Evolutionary conservation across 805 yeast species (phyloP).

Genomic region (Saturnispora zaruensis): DNA sequence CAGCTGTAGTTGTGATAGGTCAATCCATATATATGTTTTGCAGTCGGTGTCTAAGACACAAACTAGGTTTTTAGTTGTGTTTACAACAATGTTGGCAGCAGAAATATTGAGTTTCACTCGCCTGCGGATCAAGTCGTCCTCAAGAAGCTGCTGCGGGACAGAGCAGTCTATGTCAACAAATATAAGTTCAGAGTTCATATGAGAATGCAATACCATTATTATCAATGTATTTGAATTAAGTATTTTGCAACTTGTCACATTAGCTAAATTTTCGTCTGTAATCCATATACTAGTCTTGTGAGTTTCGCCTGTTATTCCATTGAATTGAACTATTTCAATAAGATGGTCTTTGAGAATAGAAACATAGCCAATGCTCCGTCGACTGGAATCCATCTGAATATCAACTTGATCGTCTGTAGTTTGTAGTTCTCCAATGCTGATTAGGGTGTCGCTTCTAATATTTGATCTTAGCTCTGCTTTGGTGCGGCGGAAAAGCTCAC

Average conservation of each 20-base stretch:
- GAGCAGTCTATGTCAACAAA: neutral
- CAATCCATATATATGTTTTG: neutral
- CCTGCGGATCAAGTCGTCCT: neutral
- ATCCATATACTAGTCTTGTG: neutral
- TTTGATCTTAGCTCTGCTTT: neutral
- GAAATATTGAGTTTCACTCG: neutral
- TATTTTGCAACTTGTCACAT: neutral
- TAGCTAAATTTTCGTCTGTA: neutral
- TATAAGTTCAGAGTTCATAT: neutral
- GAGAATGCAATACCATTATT: neutral
- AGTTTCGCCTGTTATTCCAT: neutral
- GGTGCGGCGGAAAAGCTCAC: neutral
- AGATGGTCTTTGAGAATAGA: neutral
- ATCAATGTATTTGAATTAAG: neutral
- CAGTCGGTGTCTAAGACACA: neutral
- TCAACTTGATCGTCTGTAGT: neutral
- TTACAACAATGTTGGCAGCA: neutral
- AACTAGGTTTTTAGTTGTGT: neutral
- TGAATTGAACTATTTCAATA: neutral
- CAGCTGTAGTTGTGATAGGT: neutral
- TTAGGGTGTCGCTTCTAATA: neutral
- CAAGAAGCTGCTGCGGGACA: neutral
- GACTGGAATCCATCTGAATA: neutral
- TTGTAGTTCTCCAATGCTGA: neutral
- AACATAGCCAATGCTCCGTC: neutral